Evolutionary conservation across 108 stramenopile species (phyloP), one percentile per base, ranked within the genome.

Genomic region (Fragilariopsis cylindrus): DNA sequence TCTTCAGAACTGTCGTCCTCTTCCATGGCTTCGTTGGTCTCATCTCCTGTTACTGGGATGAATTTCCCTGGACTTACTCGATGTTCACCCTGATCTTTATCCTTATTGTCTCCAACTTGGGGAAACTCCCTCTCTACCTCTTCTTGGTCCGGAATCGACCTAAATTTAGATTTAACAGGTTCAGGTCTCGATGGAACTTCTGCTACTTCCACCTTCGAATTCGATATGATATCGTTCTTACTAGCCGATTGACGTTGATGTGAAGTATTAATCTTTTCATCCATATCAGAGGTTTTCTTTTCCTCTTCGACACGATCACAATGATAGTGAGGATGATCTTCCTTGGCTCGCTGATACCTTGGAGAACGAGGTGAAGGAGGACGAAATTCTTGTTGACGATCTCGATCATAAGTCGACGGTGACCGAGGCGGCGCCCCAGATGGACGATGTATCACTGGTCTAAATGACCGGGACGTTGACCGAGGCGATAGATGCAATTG

Each of bases 371-470:
- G 39, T 1, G 47, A 50, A 12, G 67, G 67, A 48, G 67, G 67
- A 68, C 67, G 48, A 68, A 68, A 68, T 4, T 48, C 67, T 68
- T 13, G 67, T 39, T n/a, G 48, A 39, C 67, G 16, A 30, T 30
- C 30, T 30, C 30, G 30, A 30, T 30, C 30, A 19, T 49, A 68
- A 18, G 3, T 48, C 41, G 67, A 39, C 50, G 67, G 67, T 19
- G 48, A 48, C 7, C 42, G 39, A 7, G 67, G 67, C 5, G 48
- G 67, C 18, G 67, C 50, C 49, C 30, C 62, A 12, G 21, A 11
- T 63, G 43, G 43, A 41, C 62, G 39, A 63, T 30, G 30, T 30
- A 63, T 21, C 5, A 68, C 8, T 68, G 44, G 49, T 52, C 48
- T 5, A 9, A 9, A 53, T 12, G 52, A n/a, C 1, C 12, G 12